A percentile compares a stretch with the other conserved stretches of the same genome.
Evolutionary conservation across 2,329 filamentous ascomycete genomes (phyloP).

Genomic region (Calonectria honghensis): DNA sequence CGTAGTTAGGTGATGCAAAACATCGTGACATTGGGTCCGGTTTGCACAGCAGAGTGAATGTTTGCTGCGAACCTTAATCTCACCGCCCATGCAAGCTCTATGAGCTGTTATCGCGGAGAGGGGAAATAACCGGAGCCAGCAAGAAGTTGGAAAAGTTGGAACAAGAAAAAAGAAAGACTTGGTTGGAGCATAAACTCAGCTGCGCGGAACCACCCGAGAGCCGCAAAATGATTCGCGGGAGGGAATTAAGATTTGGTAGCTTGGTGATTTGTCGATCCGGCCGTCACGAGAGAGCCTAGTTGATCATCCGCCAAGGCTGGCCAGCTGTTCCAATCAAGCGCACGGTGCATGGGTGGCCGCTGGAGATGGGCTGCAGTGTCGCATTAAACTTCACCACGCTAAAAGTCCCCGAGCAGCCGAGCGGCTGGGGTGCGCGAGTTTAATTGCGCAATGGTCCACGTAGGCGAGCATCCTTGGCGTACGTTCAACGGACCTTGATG

Average conservation of each 20-base stretch:
- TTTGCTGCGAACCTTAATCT: background rate
- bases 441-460: constrained; percentile 18
- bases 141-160: background rate
- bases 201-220: background rate
- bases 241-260: background rate
- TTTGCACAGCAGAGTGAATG: background rate
- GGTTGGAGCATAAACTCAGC: constrained; percentile 2
- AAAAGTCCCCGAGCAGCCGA: constrained; percentile 19
- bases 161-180: constrained; percentile 7
- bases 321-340: background rate
- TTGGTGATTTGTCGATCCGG: background rate
- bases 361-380: background rate
- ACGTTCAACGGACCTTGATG: background rate
- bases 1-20: background rate
- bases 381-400: constrained; percentile 13
- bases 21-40: too few species aligned
- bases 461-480: background rate
- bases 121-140: background rate
- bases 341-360: background rate
- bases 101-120: background rate
- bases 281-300: background rate
- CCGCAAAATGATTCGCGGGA: constrained; percentile 5
- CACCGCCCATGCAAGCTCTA: background rate
- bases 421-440: constrained; percentile 3
- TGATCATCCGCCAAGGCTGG: constrained; percentile 11